phyloP scores from a whole-genome alignment of 352 stramenopile genomes.

The Phytophthora brassicae region DNA sequence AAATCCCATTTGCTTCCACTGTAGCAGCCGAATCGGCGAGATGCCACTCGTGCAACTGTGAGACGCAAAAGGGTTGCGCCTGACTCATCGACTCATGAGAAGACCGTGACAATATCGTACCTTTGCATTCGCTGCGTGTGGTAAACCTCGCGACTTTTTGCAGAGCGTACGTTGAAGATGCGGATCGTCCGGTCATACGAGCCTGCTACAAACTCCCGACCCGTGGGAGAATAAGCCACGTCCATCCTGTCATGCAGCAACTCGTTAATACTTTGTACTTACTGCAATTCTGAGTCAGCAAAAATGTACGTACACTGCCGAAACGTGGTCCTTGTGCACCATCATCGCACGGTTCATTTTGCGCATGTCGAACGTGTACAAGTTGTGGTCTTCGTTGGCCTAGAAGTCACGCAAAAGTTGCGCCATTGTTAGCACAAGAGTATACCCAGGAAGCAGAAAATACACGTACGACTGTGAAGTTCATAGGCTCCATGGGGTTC shows the following conservation, averaged over 20 bases:
- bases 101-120: slow-evolving; percentile 28
- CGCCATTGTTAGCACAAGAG: slow-evolving; percentile 16
- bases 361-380: slow-evolving; percentile 99
- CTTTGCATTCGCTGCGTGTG: slow-evolving; percentile 99
- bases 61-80: slow-evolving; percentile 10
- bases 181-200: slow-evolving; percentile 98
- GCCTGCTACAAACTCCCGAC: slow-evolving; percentile 97
- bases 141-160: slow-evolving; percentile 93
- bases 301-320: slow-evolving; percentile 89
- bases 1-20: no score
- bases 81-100: slow-evolving; percentile 6
- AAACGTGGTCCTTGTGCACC: slow-evolving; percentile 99
- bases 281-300: slow-evolving; percentile 9
- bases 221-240: slow-evolving; percentile 97
- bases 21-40: slow-evolving; percentile 11
- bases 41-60: slow-evolving; percentile 12
- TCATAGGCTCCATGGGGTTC: slow-evolving; percentile 99
- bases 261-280: slow-evolving; percentile 16
- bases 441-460: slow-evolving; percentile 1
- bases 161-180: slow-evolving; percentile 93
- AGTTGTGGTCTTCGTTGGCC: slow-evolving; percentile 99
- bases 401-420: slow-evolving; percentile 20
- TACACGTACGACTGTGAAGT: slow-evolving; percentile 94
- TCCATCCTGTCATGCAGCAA: slow-evolving; percentile 86
- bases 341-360: slow-evolving; percentile 93